Evolutionary conservation across 1,284 basidiomycete species (phyloP).

Genomic region (Porogramme epimiltina): DNA sequence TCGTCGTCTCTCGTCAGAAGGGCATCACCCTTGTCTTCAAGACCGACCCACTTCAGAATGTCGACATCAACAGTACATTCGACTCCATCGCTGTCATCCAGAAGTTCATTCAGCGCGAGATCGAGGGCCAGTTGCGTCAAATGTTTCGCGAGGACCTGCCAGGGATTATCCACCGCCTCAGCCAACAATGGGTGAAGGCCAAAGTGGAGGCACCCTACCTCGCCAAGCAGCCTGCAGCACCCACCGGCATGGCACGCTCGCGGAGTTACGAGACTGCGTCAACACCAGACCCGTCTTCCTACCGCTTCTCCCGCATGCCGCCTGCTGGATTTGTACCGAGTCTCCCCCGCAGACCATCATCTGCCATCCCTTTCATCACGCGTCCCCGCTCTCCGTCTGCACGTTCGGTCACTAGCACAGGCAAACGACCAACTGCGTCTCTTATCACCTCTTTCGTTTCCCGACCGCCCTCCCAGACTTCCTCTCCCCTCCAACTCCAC

Average conservation of each 20-base stretch:
- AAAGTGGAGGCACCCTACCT: constrained; percentile 83
- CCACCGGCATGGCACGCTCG: constrained; percentile 31
- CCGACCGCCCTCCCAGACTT: constrained; percentile 14
- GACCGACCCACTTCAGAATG: constrained; percentile 97
- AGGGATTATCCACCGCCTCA: constrained; percentile 94
- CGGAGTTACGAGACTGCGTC: constrained; percentile 37
- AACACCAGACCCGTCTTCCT: constrained; percentile 27
- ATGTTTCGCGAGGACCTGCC: constrained; percentile 99
- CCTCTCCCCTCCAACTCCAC: constrained; percentile 21
- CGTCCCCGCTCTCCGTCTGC: constrained; percentile 29
- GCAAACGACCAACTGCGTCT: constrained; percentile 23
- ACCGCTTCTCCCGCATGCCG: constrained; percentile 24
- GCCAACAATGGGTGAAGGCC: constrained; percentile 92
- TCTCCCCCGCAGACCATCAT: constrained; percentile 22
- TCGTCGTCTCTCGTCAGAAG: constrained; percentile 96
- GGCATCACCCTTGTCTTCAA: constrained; percentile 99
- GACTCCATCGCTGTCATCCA: constrained; percentile 98
- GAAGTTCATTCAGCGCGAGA: constrained; percentile 95
- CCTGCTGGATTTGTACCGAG: constrained; percentile 25
- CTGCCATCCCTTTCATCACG: constrained; percentile 13
- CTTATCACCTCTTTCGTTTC: constrained; percentile 24
- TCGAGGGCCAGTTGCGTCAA: constrained; percentile 94
- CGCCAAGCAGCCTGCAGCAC: constrained; percentile 43
- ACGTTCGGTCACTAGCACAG: constrained; percentile 25
- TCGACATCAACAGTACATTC: constrained; percentile 97